These are phyloP conservation scores for Pseudopyrenochaeta lycopersici DNA, from an alignment of 2,329 filamentous ascomycete species.

Conservation along the genomic window DNA sequence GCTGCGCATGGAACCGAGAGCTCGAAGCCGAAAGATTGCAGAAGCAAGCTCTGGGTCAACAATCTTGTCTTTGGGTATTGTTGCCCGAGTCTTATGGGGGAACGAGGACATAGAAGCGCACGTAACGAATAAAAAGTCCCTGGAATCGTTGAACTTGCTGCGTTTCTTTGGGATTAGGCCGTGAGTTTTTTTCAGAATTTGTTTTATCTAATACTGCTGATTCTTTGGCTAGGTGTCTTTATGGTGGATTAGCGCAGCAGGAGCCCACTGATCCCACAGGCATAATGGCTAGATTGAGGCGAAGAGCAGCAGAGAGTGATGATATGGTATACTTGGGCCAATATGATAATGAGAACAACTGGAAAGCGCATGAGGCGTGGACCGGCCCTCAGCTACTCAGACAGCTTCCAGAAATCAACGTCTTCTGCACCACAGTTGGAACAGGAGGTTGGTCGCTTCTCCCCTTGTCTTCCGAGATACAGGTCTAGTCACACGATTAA, in stretches of 20 bases:
- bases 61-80: background rate
- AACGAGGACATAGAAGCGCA: background rate
- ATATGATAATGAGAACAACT: conserved; percentile 64
- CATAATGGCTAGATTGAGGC: background rate
- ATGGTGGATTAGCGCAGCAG: background rate
- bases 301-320: background rate
- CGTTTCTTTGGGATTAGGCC: background rate
- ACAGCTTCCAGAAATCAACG: conserved; percentile 64
- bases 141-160: background rate
- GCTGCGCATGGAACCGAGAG: background rate
- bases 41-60: background rate
- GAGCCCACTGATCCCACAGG: background rate
- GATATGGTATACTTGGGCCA: conserved; percentile 59
- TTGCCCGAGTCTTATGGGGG: background rate
- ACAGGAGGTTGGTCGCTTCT: conserved; percentile 55
- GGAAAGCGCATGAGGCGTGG: conserved; percentile 64
- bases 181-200: background rate
- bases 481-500: background rate
- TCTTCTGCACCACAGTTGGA: conserved; percentile 65
- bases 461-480: background rate
- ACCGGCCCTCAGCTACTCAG: conserved; percentile 65
- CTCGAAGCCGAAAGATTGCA: background rate
- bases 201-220: background rate
- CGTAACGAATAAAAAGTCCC: background rate
- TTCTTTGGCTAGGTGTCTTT: background rate